Conservation (phyloP, 2,329 filamentous ascomycete species). For the Phialophora chinensis region DNA sequence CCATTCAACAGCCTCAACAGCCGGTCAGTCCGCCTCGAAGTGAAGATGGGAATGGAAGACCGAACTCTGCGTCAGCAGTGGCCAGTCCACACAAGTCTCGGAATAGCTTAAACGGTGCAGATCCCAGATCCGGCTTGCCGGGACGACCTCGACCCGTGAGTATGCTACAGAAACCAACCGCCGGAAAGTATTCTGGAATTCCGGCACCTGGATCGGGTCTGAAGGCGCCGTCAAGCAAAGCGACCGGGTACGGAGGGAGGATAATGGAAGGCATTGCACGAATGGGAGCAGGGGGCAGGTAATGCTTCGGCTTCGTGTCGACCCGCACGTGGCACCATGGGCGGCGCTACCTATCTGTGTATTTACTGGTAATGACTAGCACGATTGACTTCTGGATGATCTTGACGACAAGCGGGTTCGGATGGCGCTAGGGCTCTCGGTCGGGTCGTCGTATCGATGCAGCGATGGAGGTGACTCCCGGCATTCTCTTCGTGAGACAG, state of each 20-base stretch:
- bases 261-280: constrained; percentile 43
- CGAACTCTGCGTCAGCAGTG: constrained; percentile 28
- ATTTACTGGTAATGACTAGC: constrained; percentile 26
- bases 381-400: constrained; percentile 27
- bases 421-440: constrained; percentile 1
- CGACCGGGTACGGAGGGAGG: constrained; percentile 36
- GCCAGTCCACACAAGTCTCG: constrained; percentile 36
- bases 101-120: constrained; percentile 33
- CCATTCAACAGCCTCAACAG: constrained; percentile 30
- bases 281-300: constrained; percentile 41
- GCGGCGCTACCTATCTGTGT: constrained; percentile 1
- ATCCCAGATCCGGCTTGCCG: constrained; percentile 7
- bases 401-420: constrained; percentile 19
- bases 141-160: constrained; percentile 37
- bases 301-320: constrained; percentile 1
- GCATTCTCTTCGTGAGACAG: background rate
- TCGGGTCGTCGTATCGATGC: background rate
- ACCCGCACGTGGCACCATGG: background rate
- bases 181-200: constrained; percentile 39
- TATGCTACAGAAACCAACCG: constrained; percentile 38
- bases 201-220: constrained; percentile 38
- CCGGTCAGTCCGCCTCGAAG: constrained; percentile 39
- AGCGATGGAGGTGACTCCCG: background rate
- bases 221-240: constrained; percentile 36
- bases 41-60: constrained; percentile 36